These are phyloP conservation scores for Lumnitzera littorea DNA, from an alignment of 345 rosid species.

Conservation along the genomic window DNA sequence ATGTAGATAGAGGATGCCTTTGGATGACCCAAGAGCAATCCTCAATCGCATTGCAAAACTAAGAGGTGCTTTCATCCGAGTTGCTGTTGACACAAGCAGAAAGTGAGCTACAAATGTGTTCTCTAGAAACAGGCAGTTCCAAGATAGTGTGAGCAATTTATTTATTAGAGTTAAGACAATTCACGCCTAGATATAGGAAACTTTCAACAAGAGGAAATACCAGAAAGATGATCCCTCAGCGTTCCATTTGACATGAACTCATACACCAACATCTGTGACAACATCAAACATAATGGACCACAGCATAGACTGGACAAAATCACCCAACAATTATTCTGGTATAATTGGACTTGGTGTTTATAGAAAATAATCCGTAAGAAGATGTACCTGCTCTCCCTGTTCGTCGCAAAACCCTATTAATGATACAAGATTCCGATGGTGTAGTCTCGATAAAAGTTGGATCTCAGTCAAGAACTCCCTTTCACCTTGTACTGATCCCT, in stretches of 20 bases:
- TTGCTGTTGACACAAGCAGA: constrained; percentile 25
- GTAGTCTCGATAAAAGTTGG: constrained; percentile 70
- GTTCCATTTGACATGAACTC: constrained; percentile 92
- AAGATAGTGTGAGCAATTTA: neutral
- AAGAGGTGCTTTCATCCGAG: constrained; percentile 37
- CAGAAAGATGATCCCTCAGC: constrained; percentile 76
- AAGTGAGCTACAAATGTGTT: neutral
- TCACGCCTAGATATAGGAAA: no score
- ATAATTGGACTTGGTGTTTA: neutral
- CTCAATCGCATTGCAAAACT: constrained; percentile 63
- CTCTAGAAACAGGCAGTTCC: neutral
- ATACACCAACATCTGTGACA: constrained; percentile 79
- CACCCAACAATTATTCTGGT: neutral
- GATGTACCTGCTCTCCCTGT: constrained; percentile 78
- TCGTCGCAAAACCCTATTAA: constrained; percentile 85
- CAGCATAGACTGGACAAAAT: no score
- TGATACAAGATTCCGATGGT: constrained; percentile 86
- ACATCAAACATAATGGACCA: constrained; percentile 1
- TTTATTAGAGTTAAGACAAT: neutral
- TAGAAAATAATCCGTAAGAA: neutral
- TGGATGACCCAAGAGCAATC: constrained; percentile 73
- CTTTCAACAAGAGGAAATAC: constrained; percentile 23
- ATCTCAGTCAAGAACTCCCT: constrained; percentile 88
- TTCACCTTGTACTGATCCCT: constrained; percentile 85
- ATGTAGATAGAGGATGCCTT: constrained; percentile 77